These are phyloP conservation scores for Fraxinus floribunda DNA, from an alignment of 305 asterid genomes.

Conservation along the genomic window DNA sequence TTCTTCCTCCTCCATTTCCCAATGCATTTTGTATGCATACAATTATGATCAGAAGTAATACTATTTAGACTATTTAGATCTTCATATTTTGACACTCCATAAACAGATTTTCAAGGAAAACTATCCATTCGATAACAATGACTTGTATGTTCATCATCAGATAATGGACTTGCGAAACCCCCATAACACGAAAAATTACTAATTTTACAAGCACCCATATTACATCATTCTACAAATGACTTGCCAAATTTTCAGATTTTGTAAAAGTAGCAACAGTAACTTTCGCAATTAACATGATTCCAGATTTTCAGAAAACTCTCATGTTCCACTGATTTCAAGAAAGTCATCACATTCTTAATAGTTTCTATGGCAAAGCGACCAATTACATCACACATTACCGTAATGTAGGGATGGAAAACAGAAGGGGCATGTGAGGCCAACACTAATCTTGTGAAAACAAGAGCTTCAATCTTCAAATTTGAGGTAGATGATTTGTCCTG, in stretches of 20 bases:
- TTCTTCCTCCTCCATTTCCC: background rate
- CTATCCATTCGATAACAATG: background rate
- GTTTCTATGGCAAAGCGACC: constrained; percentile 5
- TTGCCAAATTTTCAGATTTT: background rate
- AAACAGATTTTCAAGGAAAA: background rate
- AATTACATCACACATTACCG: constrained; percentile 51
- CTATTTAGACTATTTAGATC: background rate
- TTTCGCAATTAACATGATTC: background rate
- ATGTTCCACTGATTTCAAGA: background rate
- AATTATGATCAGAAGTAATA: background rate
- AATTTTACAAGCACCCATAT: background rate
- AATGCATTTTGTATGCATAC: background rate
- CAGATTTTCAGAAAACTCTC: background rate
- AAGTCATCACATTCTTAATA: constrained; percentile 8
- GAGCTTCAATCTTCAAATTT: constrained; percentile 96
- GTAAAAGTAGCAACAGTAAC: background rate
- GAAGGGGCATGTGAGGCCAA: constrained; percentile 83
- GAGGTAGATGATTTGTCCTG: constrained; percentile 99
- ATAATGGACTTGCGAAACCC: background rate
- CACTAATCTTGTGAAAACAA: constrained; percentile 89
- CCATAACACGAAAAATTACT: background rate
- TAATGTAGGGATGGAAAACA: constrained; percentile 92
- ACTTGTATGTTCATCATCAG: background rate
- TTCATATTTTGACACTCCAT: background rate
- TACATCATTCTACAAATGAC: background rate